phyloP scores from a whole-genome alignment of 371 early-diverging fungal species.

The Mucor piriformis region DNA sequence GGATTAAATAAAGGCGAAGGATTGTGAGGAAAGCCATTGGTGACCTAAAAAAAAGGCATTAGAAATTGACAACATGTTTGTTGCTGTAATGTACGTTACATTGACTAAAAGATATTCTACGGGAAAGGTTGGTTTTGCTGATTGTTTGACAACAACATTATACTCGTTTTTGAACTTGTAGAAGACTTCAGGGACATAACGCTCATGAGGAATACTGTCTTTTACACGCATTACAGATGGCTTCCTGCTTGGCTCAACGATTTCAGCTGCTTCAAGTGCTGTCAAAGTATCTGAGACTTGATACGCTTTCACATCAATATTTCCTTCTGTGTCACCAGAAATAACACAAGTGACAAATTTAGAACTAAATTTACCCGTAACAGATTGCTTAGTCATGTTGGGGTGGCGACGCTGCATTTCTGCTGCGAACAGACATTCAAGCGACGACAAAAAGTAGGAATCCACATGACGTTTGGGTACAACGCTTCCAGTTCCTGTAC shows the following conservation, averaged over 20 bases:
- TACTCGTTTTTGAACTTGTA: constrained; percentile 96
- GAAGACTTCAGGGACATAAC: constrained; percentile 96
- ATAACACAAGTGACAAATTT: constrained; percentile 94
- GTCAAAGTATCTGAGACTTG: constrained; percentile 93
- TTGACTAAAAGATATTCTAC: constrained; percentile 95
- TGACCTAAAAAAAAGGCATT: constrained; percentile 57
- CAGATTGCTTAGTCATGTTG: constrained; percentile 71
- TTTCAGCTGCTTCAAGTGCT: constrained; percentile 91
- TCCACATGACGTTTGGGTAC: constrained; percentile 86
- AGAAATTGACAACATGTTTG: neutral
- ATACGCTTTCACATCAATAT: constrained; percentile 88
- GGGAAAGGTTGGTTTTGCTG: constrained; percentile 93
- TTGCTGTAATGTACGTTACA: constrained; percentile 57
- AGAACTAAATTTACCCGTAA: constrained; percentile 81
- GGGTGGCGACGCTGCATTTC: constrained; percentile 86
- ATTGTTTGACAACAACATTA: constrained; percentile 80
- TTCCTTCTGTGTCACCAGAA: constrained; percentile 80
- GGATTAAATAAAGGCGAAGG: constrained; percentile 78
- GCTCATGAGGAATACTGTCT: constrained; percentile 68
- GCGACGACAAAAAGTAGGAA: constrained; percentile 94
- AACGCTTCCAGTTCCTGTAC: constrained; percentile 81
- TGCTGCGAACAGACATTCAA: constrained; percentile 92
- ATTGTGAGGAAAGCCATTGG: constrained; percentile 90
- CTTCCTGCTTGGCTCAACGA: constrained; percentile 89
- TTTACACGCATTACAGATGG: constrained; percentile 89